Base-by-base conservation (phyloP, 139 green algal genomes). In the Chlamydomonas incerta region DNA sequence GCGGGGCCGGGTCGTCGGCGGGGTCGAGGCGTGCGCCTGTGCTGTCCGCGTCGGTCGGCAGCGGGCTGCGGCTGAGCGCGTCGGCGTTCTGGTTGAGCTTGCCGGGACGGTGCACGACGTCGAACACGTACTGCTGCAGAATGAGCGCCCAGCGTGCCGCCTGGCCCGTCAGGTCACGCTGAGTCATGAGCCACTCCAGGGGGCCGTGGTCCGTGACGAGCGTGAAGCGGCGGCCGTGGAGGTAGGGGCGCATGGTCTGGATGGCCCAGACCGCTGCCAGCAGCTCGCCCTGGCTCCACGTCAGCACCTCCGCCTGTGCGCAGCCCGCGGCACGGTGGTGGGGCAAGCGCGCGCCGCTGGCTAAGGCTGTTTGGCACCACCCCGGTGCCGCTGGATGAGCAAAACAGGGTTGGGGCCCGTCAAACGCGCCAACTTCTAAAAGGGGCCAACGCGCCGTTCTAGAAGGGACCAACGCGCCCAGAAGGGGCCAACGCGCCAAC, bases 131-230 rank as follows among this genome's bases (percentile, higher is more conserved):
- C 9, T 88, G 68, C 34, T 86, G 73, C 41, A 92, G 24, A 29
- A 65, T 81, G 24, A 89, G 34, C 0, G 81, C 75, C 88, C 88
- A 92, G n/a, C 84, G 84, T 26, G 84, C 84, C 21, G 76, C 31
- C 37, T 92, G 84, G 3, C 84, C 80, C 0, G 72, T 88, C 20
- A 76, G 80, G 29, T 82, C 35, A 0, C 52, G 41, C 26, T 58
- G 41, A 13, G 47, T 73, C 57, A 92, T 76, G 34, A 91, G 58
- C 88, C 88, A 91, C 17, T 70, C 17, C 20, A 91, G 72, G 23
- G 84, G 75, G 13, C 47, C 47, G 50, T 92, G 88, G 63, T 92
- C 88, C 8, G 84, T 92, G 9, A 86, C 47, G 10, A 92, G 52
- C 18, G 67, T 72, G 35, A 92, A 89, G 35, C 69, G 68, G 21